phyloP scores from a whole-genome alignment of 306 rosid species.

The Rosa chinensis region DNA sequence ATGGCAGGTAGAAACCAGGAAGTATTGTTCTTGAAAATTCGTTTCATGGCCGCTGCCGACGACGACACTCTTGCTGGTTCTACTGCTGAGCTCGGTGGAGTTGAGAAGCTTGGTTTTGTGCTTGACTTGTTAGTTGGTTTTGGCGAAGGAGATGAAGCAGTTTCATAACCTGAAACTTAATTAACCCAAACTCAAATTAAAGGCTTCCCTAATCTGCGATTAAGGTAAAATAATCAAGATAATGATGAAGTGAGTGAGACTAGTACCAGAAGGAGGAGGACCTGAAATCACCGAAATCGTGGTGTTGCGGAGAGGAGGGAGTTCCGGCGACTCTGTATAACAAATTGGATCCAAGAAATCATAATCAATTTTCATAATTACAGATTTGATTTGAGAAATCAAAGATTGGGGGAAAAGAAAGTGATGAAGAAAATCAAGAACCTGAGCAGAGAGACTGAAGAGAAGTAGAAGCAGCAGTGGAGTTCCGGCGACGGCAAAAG shows the following conservation, averaged over 20 bases:
- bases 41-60: slow-evolving; percentile 1
- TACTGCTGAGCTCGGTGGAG: slow-evolving; percentile 17
- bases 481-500: slow-evolving; percentile 28
- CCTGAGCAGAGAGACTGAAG: slow-evolving; percentile 54
- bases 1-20: slow-evolving; percentile 23
- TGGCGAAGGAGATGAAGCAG: slow-evolving; percentile 20
- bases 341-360: neutral
- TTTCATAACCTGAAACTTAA: slow-evolving; percentile 18
- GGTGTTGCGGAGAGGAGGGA: slow-evolving; percentile 52
- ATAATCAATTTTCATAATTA: neutral
- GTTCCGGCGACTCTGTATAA: slow-evolving; percentile 35
- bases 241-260: slow-evolving; percentile 3
- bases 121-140: neutral
- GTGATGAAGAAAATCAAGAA: slow-evolving; percentile 14
- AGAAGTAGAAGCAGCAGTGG: slow-evolving; percentile 1
- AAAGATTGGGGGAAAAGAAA: slow-evolving; percentile 3
- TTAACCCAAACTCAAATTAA: neutral
- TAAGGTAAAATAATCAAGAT: neutral
- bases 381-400: neutral
- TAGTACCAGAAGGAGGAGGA: slow-evolving; percentile 32
- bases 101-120: neutral
- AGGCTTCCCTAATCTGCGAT: neutral
- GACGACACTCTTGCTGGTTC: slow-evolving; percentile 17
- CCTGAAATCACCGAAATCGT: slow-evolving; percentile 25
- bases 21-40: neutral